phyloP scores from a whole-genome alignment of 2,329 filamentous ascomycete genomes.

The Tolypocladium tundrense region DNA sequence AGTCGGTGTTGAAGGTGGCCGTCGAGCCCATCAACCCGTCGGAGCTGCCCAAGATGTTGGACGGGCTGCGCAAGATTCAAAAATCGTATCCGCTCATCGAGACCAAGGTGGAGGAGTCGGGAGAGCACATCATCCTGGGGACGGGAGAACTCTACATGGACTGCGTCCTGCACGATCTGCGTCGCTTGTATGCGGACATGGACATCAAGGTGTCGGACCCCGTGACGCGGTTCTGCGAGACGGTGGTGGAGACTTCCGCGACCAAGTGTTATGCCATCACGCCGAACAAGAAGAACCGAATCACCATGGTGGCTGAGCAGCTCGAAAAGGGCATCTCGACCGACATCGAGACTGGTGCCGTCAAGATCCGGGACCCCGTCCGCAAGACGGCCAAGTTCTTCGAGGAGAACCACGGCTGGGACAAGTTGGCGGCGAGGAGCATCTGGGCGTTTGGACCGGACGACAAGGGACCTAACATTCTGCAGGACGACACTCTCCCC shows the following conservation, averaged over 20 bases:
- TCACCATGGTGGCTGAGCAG: conserved; percentile 96
- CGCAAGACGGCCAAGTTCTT: conserved; percentile 94
- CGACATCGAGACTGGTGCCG: conserved; percentile 84
- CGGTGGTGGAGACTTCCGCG: conserved; percentile 90
- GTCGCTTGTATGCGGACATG: conserved; percentile 94
- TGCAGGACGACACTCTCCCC: conserved; percentile 92
- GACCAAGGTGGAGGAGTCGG: conserved; percentile 96
- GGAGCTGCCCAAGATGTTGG: conserved; percentile 96
- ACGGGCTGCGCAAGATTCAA: conserved; percentile 91
- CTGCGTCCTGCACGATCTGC: conserved; percentile 90
- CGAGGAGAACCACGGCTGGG: conserved; percentile 94
- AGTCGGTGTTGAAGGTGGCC: conserved; percentile 95
- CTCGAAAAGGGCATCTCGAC: conserved; percentile 89
- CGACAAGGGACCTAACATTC: conserved; percentile 85
- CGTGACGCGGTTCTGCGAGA: conserved; percentile 95
- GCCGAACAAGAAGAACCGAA: conserved; percentile 98
- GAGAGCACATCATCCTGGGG: conserved; percentile 88
- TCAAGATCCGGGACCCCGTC: conserved; percentile 86
- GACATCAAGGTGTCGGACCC: conserved; percentile 98
- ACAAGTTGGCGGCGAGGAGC: conserved; percentile 83
- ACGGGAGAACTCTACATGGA: conserved; percentile 99
- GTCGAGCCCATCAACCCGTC: conserved; percentile 98
- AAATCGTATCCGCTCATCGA: conserved; percentile 94
- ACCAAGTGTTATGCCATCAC: conserved; percentile 98
- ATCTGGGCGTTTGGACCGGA: conserved; percentile 99